Base-by-base conservation (phyloP, 495 filamentous ascomycete genomes). In the Echria macrotheca region DNA sequence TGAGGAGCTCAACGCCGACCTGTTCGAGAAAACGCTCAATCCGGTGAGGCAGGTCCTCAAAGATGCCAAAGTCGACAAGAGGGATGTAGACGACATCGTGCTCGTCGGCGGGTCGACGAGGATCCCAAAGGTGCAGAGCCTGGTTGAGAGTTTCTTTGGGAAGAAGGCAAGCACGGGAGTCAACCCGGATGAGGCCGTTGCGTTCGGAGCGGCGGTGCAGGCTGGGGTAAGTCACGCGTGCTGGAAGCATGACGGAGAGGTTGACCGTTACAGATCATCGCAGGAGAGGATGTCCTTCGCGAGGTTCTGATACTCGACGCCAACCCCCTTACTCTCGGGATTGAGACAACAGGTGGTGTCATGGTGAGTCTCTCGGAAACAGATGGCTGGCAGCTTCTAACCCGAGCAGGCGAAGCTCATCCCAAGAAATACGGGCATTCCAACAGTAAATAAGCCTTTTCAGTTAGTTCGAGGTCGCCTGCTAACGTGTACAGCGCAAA, bases 161-260 rank as follows among this genome's bases (percentile, higher is more conserved):
- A 95, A 90, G 82, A 85, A 87, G 72, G 86, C 84, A 54, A 87
- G 81, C 77, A 91, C 91, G 80, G 86, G 84, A 70, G 88, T 96
- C 55, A 95, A 96, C 73, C 90, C 90, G 45, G 91, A 95, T 70
- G 91, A 96, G 71, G 91, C 91, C 68, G 90, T 96, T 52, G 89
- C 90, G 61, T 93, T 86, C 69, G 91, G 91, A 67, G 90, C 91
- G 32, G 89, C 90, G 56, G 84, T 96, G 52, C 91, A 96, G 75
- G 91, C 82, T 73, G 89, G 86, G 81, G 84, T 60, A 38, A 60
- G 60, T 54, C 17, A 23, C 26, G 5, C 6, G 15, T 47, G 7
- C 7, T n/a, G n/a, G n/a, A n/a, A n/a, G n/a, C n/a, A n/a, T n/a
- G n/a, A n/a, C n/a, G n/a, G n/a, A n/a, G n/a, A n/a, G n/a, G n/a